Conservation (phyloP, 805 yeast species). For the Metschnikowia matae region DNA sequence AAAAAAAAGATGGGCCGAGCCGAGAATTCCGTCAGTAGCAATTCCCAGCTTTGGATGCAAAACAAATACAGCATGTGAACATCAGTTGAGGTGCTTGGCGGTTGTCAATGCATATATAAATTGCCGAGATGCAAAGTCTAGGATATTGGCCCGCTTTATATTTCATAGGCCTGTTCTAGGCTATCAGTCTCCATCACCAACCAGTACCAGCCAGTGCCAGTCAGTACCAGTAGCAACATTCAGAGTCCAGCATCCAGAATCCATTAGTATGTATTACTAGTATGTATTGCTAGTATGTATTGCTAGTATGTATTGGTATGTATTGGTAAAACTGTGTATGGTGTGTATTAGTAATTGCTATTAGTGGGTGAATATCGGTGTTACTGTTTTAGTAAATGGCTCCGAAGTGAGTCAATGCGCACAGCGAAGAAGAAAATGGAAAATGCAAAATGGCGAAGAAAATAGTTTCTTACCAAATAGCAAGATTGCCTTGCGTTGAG, state of each 20-base stretch:
- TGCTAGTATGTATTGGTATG: no score
- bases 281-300: no score
- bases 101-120: background rate
- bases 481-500: background rate
- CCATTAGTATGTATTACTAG: no score
- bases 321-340: no score
- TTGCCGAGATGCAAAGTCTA: background rate
- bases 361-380: no score
- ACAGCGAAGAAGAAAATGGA: no score
- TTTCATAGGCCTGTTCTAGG: background rate
- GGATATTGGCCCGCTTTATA: background rate
- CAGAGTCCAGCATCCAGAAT: background rate
- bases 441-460: no score
- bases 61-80: background rate
- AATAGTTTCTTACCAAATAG: background rate
- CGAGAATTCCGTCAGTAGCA: constrained; percentile 1
- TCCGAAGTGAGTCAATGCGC: no score
- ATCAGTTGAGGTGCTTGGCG: background rate
- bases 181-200: background rate
- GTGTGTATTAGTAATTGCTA: no score
- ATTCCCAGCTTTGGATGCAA: background rate
- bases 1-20: background rate
- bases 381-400: no score
- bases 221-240: no score
- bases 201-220: no score